phyloP scores from a whole-genome alignment of 2,329 filamentous ascomycete genomes.

The Verticillium nonalfalfae region DNA sequence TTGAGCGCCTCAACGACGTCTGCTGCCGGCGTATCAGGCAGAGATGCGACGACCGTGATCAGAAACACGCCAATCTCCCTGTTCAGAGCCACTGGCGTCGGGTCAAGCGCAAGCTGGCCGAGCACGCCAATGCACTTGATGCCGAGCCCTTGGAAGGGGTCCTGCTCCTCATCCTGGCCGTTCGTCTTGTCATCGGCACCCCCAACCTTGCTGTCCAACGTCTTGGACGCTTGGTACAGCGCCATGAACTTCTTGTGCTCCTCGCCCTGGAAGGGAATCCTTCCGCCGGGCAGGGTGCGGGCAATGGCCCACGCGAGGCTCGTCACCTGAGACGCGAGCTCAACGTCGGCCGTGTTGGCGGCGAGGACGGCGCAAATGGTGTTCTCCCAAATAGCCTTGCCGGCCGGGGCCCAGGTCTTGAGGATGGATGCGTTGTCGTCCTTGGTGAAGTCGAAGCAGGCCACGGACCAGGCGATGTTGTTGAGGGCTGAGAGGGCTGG shows the following conservation, averaged over 20 bases:
- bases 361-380: conserved; percentile 51
- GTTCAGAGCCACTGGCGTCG: conserved; percentile 47
- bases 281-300: conserved; percentile 41
- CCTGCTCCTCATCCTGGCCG: conserved; percentile 23
- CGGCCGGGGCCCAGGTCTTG: conserved; percentile 46
- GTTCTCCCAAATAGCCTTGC: conserved; percentile 50
- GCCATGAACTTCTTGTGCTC: conserved; percentile 60
- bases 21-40: conserved; percentile 47
- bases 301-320: conserved; percentile 61
- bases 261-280: conserved; percentile 39
- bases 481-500: conserved; percentile 56
- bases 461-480: conserved; percentile 63
- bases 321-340: conserved; percentile 56
- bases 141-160: conserved; percentile 56
- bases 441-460: conserved; percentile 52
- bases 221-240: conserved; percentile 54
- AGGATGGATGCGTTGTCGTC: conserved; percentile 45
- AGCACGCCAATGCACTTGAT: conserved; percentile 64
- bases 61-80: conserved; percentile 59
- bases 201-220: conserved; percentile 13
- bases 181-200: conserved; percentile 8
- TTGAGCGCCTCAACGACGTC: conserved; percentile 59
- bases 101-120: conserved; percentile 53
- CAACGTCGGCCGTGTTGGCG: conserved; percentile 55
- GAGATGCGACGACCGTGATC: conserved; percentile 43